Evolutionary conservation across 768 basidiomycete genomes (phyloP).

Genomic region (Neoboletus brunneissimus): DNA sequence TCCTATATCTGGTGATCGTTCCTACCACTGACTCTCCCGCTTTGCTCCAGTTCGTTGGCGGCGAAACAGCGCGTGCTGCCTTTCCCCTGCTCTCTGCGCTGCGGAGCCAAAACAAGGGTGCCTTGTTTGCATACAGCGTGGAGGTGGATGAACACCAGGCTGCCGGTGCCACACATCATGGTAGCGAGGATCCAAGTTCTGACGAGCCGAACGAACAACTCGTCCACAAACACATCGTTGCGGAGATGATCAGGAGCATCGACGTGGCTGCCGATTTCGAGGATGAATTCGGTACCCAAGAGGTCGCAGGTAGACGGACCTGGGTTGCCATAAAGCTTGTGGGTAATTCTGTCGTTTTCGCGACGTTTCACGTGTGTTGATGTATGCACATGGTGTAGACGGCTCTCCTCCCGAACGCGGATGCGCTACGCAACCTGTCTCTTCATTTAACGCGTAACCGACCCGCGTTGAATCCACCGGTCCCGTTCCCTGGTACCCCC

Average conservation of each 20-base stretch:
- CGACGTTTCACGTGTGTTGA: not conserved
- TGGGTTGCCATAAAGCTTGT: constrained; percentile 89
- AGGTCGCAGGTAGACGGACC: constrained; percentile 48
- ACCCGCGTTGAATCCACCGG: constrained; percentile 25
- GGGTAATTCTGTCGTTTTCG: constrained; percentile 20
- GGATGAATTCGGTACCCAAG: constrained; percentile 36
- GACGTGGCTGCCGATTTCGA: constrained; percentile 84
- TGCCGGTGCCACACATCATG: constrained; percentile 23
- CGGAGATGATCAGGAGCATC: constrained; percentile 74
- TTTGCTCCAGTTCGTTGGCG: constrained; percentile 76
- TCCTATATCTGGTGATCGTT: not conserved
- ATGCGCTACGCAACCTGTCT: constrained; percentile 61
- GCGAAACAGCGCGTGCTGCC: constrained; percentile 71
- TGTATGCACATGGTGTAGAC: constrained; percentile 40
- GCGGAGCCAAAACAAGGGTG: constrained; percentile 67
- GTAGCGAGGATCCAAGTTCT: not conserved
- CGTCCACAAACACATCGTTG: constrained; percentile 60
- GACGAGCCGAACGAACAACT: constrained; percentile 21
- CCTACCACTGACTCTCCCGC: not conserved
- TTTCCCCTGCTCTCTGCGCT: constrained; percentile 62
- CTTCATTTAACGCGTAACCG: constrained; percentile 50
- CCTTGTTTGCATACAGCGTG: constrained; percentile 79
- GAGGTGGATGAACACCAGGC: constrained; percentile 71
- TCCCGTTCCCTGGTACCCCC: constrained; percentile 72
- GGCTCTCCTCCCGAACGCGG: constrained; percentile 63